A percentile compares a stretch with the other conserved stretches of the same genome.
phyloP scores from a whole-genome alignment of 169 alveolate species.

The Plasmodium gaboni region DNA sequence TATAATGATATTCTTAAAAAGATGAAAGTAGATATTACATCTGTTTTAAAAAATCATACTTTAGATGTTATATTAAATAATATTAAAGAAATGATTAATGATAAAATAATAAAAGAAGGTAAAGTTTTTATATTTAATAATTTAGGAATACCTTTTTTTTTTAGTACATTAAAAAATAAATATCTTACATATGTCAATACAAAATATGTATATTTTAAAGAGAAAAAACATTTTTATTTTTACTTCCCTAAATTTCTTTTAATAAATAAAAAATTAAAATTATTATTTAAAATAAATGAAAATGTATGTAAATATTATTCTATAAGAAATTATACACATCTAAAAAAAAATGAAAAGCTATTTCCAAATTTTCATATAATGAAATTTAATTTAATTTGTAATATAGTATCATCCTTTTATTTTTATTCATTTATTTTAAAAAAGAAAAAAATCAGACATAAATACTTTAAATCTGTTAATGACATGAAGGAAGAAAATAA shows the following conservation, averaged over 20 bases:
- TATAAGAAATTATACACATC: slow-evolving; percentile 18
- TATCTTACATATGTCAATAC: slow-evolving; percentile 22
- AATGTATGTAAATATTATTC: slow-evolving; percentile 12
- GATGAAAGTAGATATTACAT: not conserved
- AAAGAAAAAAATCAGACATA: slow-evolving; percentile 1
- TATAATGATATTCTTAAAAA: not conserved
- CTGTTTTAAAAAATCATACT: slow-evolving; percentile 3
- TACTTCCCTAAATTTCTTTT: slow-evolving; percentile 43
- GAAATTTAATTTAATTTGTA: slow-evolving; percentile 26
- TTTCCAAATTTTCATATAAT: slow-evolving; percentile 18
- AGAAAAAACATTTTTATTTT: slow-evolving; percentile 34
- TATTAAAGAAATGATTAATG: slow-evolving; percentile 23
- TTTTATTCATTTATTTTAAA: slow-evolving; percentile 31
- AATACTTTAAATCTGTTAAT: not conserved
- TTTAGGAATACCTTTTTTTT: slow-evolving; percentile 41
- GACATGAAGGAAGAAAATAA: too few relatives aligned
- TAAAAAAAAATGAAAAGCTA: not conserved
- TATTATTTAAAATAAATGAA: slow-evolving; percentile 16
- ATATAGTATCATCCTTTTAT: slow-evolving; percentile 26
- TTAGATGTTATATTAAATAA: slow-evolving; percentile 1
- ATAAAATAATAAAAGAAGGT: slow-evolving; percentile 28
- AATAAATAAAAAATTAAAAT: not conserved
- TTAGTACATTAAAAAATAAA: slow-evolving; percentile 26
- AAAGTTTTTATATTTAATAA: slow-evolving; percentile 34
- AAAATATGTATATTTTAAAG: slow-evolving; percentile 43